Base-by-base conservation (phyloP, 805 yeast genomes). In the Maudiozyma bulderi region DNA sequence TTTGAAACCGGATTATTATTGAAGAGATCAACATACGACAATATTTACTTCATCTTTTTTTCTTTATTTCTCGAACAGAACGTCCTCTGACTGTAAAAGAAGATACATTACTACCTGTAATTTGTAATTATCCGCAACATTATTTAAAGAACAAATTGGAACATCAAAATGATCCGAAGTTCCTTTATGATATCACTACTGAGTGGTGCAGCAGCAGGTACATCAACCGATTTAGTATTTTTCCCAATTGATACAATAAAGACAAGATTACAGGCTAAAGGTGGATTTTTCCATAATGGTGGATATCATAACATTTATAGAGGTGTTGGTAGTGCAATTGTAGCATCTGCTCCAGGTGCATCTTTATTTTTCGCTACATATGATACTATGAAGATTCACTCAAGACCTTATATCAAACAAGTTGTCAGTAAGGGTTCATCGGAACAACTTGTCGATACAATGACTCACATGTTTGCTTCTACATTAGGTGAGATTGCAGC, bases 201-300 rank as follows among this genome's bases (percentile, higher is more conserved):
- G 76, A 81, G 90, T 60, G 99, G 99, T 38, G 99, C 86, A 7
- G 82, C 93, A 51, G 96, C 99, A 6, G 99, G 99, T 13, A 93
- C 96, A 1, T 82, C 95, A 6, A 90, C 97, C 1, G 99, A 93
- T 68, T 72, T 93, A 38, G 88, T 84, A 3, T 93, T 93, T 67
- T 93, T 91, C 72, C 99, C 99, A 11, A 87, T 93, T 39, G 99
- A 93, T 59, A 93, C 99, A 1, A 58, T 93, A 49, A 93, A 93
- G 68, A 93, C 99, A 0, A 73, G 99, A 50, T 71, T 93, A 13
- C 99, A 93, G 65, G 98, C 99, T 20, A 81, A 81, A 61, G 96
- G 96, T 35, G 99, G 99, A 0, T 91, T 93, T 60, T 86, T 88
- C 65, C 71, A 67, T 14, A 91, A 90, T 67, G 99, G 99, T 31